phyloP scores from a whole-genome alignment of 495 filamentous ascomycete species.

The Pseudoneurospora amorphoporcata region DNA sequence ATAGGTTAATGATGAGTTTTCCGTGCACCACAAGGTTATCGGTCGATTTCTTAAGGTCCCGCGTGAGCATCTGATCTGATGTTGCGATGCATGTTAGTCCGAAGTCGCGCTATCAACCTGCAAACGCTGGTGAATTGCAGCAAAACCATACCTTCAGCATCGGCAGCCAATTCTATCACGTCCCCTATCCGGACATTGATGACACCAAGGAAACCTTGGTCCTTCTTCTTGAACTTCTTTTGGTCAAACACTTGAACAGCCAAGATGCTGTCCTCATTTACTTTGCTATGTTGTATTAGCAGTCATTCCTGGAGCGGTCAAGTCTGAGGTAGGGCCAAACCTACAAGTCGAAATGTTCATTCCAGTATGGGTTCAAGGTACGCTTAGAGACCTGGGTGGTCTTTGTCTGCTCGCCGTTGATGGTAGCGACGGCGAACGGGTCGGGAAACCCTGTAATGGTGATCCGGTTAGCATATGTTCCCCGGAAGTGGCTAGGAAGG shows the following conservation, averaged over 20 bases:
- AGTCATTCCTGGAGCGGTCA: not conserved
- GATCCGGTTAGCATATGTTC: not conserved
- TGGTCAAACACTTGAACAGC: slow-evolving; percentile 98
- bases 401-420: slow-evolving; percentile 92
- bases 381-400: slow-evolving; percentile 94
- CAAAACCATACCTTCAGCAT: slow-evolving; percentile 70
- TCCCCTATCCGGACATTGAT: slow-evolving; percentile 94
- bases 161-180: slow-evolving; percentile 79
- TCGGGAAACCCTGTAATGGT: slow-evolving; percentile 72
- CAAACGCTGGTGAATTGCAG: not conserved
- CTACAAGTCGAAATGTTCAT: slow-evolving; percentile 96
- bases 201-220: slow-evolving; percentile 94
- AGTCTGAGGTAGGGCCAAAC: slow-evolving; percentile 11
- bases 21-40: slow-evolving; percentile 97
- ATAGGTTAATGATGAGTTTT: slow-evolving; percentile 91
- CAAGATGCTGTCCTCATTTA: slow-evolving; percentile 87
- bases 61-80: slow-evolving; percentile 84
- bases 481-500: not conserved
- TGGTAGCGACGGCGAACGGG: slow-evolving; percentile 93
- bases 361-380: slow-evolving; percentile 98
- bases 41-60: slow-evolving; percentile 94
- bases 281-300: slow-evolving; percentile 48
- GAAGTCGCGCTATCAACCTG: not conserved
- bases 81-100: not conserved
- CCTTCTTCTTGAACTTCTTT: slow-evolving; percentile 99